phyloP scores from a whole-genome alignment of 2,329 filamentous ascomycete species.

The Knoxdaviesia proteae region DNA sequence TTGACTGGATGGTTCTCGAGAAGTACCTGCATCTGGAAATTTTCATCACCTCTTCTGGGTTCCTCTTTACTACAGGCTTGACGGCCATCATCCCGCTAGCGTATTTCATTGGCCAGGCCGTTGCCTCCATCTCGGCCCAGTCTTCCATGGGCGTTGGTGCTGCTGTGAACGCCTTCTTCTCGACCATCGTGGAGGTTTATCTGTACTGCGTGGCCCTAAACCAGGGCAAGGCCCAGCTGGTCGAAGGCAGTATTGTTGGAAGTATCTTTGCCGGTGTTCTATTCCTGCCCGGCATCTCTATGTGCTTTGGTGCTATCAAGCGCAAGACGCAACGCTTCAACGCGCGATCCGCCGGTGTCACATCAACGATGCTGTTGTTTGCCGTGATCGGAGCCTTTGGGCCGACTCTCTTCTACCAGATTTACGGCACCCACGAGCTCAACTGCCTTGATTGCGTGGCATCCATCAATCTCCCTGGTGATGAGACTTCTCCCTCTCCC shows the following conservation, averaged over 20 bases:
- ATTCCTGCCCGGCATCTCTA: conserved; percentile 83
- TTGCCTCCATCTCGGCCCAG: conserved; percentile 94
- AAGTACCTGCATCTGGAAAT: conserved; percentile 46
- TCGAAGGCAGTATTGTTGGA: conserved; percentile 91
- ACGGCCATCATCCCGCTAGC: conserved; percentile 89
- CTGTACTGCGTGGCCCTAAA: conserved; percentile 87
- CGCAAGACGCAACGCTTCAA: conserved; percentile 98
- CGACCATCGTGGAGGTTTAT: conserved; percentile 91
- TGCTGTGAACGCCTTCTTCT: conserved; percentile 96
- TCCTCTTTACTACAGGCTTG: conserved; percentile 67
- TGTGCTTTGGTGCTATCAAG: conserved; percentile 97
- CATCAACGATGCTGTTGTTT: conserved; percentile 93
- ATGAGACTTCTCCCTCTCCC: conserved; percentile 14
- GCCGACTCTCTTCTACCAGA: conserved; percentile 93
- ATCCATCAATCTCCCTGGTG: conserved; percentile 13
- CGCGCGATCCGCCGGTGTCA: conserved; percentile 84
- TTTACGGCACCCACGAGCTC: conserved; percentile 92
- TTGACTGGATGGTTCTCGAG: conserved; percentile 71
- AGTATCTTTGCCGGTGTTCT: conserved; percentile 95
- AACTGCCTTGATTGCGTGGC: conserved; percentile 53
- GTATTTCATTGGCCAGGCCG: conserved; percentile 96
- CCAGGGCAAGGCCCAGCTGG: conserved; percentile 78
- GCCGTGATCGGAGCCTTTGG: conserved; percentile 89
- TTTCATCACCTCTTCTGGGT: conserved; percentile 60
- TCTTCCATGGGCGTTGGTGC: conserved; percentile 96